A percentile compares a stretch with the other conserved stretches of the same genome.
Evolutionary conservation across 169 alveolate species (phyloP).

Genomic region (Babesia ovis): DNA sequence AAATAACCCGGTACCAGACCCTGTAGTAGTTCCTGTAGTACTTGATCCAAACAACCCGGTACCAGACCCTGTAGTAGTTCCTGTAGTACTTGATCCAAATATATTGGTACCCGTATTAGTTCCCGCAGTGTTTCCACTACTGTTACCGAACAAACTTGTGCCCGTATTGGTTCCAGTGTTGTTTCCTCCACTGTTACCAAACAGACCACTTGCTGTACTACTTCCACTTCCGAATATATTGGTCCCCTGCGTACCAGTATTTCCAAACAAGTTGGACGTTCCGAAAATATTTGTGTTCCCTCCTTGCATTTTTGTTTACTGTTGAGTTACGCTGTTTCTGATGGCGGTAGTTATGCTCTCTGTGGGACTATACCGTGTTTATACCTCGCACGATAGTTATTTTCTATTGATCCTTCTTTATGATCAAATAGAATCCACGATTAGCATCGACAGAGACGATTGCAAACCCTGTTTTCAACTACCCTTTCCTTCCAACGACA

Average conservation of each 20-base stretch:
- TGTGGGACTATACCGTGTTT: no score
- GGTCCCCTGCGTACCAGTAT: not conserved
- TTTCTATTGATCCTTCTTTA: no score
- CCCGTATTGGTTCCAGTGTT: not conserved
- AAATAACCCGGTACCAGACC: conserved; percentile 1
- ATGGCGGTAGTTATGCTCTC: no score
- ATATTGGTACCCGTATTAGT: conserved; percentile 1
- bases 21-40: conserved; percentile 6
- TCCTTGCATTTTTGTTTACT: conserved; percentile 33
- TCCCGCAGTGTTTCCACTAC: conserved; percentile 7
- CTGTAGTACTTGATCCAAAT: not conserved
- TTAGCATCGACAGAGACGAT: no score
- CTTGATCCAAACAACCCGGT: conserved; percentile 1
- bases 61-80: not conserved
- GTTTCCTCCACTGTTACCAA: no score
- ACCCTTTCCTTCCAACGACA: no score
- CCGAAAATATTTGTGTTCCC: conserved; percentile 17
- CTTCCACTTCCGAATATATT: conserved; percentile 19
- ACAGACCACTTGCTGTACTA: not conserved
- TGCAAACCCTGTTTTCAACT: no score
- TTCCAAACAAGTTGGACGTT: conserved; percentile 30
- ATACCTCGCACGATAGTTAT: no score
- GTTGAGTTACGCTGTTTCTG: no score
- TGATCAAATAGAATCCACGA: no score
- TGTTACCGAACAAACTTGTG: not conserved